Conservation (phyloP, 768 basidiomycete genomes). For the Antrodiella citrinella region DNA sequence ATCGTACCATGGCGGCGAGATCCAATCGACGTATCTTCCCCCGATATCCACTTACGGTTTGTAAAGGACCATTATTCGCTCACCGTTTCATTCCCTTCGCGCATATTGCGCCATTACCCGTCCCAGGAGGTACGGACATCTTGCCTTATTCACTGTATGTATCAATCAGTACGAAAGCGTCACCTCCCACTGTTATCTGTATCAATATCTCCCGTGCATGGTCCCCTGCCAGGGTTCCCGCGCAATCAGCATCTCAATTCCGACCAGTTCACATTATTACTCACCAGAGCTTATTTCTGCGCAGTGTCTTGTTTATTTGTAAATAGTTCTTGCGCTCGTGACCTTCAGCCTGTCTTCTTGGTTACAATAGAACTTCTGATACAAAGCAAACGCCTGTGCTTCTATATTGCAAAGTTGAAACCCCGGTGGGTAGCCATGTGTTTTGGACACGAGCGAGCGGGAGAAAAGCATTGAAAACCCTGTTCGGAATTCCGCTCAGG, state of each 20-base stretch:
- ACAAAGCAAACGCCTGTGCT: neutral
- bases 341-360: neutral
- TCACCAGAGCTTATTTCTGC: conserved; percentile 5
- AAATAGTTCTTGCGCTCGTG: conserved; percentile 12
- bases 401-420: neutral
- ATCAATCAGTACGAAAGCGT: neutral
- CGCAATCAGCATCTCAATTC: neutral
- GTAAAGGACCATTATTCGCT: conserved; percentile 13
- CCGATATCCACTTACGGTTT: conserved; percentile 15
- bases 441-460: neutral
- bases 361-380: conserved; percentile 3
- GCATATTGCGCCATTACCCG: neutral
- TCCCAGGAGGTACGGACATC: neutral
- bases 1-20: conserved; percentile 8
- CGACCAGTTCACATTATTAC: neutral
- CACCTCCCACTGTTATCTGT: conserved; percentile 1
- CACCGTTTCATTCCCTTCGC: neutral
- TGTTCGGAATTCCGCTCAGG: neutral
- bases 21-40: conserved; percentile 9
- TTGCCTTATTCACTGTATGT: conserved; percentile 4
- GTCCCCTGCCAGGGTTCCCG: neutral
- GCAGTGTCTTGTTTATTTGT: conserved; percentile 18
- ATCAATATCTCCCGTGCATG: conserved; percentile 3
- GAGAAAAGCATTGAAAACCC: conserved; percentile 1
- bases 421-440: neutral